These are phyloP conservation scores for Phytophthora sp. DNA, from an alignment of 352 stramenopile species.

Conservation along the genomic window DNA sequence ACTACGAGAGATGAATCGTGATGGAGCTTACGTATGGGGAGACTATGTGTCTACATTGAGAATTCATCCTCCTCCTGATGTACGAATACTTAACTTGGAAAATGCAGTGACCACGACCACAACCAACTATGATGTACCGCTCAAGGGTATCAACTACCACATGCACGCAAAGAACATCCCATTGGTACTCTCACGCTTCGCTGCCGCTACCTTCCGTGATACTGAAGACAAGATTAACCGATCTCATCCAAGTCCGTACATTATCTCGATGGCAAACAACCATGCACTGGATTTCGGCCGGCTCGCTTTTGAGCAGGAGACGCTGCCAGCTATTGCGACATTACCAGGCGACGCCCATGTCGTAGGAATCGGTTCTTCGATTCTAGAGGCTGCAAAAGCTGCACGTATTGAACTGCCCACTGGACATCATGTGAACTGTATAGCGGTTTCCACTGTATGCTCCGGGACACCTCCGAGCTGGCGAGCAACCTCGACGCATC, in stretches of 20 bases:
- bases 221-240: no score
- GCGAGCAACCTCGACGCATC: conserved; percentile 26
- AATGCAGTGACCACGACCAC: conserved; percentile 47
- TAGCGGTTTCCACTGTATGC: no score
- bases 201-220: no score
- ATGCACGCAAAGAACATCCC: no score
- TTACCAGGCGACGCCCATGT: conserved; percentile 26
- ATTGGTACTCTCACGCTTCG: no score
- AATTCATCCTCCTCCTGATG: conserved; percentile 36
- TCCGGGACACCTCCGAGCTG: conserved; percentile 42
- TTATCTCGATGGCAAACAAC: conserved; percentile 62
- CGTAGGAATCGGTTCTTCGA: conserved; percentile 34
- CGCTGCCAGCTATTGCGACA: conserved; percentile 28
- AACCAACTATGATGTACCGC: conserved; percentile 42
- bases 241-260: conserved; percentile 37
- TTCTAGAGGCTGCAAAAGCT: conserved; percentile 28
- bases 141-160: no score
- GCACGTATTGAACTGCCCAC: conserved; percentile 13
- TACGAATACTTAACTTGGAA: conserved; percentile 51
- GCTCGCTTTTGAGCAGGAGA: conserved; percentile 47
- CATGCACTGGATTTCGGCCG: conserved; percentile 49
- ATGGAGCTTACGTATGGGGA: conserved; percentile 45
- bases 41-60: conserved; percentile 41
- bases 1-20: conserved; percentile 35
- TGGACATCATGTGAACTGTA: conserved; percentile 25